Percentiles rank a stretch among this genome's conserved stretches.
phyloP scores from a whole-genome alignment of 768 basidiomycete species.

The Austroboletus eburneus region DNA sequence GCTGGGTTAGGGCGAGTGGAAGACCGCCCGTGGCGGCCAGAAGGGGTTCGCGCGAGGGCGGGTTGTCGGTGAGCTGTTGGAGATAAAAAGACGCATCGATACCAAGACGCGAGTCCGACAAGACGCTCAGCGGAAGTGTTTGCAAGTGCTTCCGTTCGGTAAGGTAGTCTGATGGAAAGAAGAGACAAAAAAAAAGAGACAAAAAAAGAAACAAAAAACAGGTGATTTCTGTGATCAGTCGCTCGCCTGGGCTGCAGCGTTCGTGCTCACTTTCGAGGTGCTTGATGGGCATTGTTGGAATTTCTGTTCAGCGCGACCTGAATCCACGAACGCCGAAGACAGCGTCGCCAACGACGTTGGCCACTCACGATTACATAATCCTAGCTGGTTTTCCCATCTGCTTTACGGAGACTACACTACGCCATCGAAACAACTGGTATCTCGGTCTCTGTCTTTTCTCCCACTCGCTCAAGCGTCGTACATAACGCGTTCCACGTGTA shows the following conservation, averaged over 20 bases:
- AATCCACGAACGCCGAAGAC: constrained; percentile 13
- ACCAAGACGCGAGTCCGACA: constrained; percentile 90
- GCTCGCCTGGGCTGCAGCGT: no score
- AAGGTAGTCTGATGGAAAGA: constrained; percentile 59
- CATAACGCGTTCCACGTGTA: not conserved
- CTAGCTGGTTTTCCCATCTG: constrained; percentile 5
- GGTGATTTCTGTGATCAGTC: no score
- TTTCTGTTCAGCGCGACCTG: constrained; percentile 4
- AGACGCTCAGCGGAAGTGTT: constrained; percentile 71
- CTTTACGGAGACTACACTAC: no score
- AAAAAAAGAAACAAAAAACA: not conserved
- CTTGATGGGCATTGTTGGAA: constrained; percentile 67
- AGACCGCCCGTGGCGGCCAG: constrained; percentile 94
- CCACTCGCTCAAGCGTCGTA: no score
- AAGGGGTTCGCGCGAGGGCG: constrained; percentile 81
- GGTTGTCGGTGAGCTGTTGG: constrained; percentile 67
- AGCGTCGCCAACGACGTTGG: constrained; percentile 20
- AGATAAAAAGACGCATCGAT: constrained; percentile 96
- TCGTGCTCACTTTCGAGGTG: constrained; percentile 67
- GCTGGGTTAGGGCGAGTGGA: constrained; percentile 79
- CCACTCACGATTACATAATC: constrained; percentile 28
- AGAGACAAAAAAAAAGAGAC: no score
- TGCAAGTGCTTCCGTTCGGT: constrained; percentile 85
- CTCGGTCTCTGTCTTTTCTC: no score
- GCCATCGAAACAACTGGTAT: no score